Evolutionary conservation across 306 rosid species (phyloP).

Genomic region (Quillaja saponaria): DNA sequence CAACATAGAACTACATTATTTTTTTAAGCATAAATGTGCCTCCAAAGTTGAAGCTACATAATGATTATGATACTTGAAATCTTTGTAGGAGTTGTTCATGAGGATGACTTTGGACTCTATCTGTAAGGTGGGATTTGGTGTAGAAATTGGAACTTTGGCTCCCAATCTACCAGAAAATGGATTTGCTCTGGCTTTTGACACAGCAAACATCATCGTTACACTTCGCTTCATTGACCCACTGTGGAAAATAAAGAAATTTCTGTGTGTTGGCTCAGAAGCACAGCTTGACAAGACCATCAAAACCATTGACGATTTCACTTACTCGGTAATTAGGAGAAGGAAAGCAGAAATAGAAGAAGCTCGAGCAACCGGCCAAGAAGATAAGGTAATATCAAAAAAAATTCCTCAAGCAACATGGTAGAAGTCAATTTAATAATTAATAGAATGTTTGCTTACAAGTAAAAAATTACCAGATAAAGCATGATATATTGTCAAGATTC

Average conservation of each 20-base stretch:
- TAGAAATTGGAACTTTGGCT: conserved; percentile 85
- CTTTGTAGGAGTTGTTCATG: conserved; percentile 76
- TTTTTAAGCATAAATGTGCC: too few species aligned
- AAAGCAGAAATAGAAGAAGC: conserved; percentile 71
- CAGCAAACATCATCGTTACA: conserved; percentile 80
- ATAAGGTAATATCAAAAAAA: conserved; percentile 45
- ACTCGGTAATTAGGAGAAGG: conserved; percentile 72
- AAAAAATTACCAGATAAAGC: conserved; percentile 58
- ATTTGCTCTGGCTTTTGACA: conserved; percentile 83
- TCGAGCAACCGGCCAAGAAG: conserved; percentile 30
- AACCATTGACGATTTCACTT: conserved; percentile 74
- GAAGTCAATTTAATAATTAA: neutral
- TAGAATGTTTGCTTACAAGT: neutral
- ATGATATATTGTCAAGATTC: conserved; percentile 86
- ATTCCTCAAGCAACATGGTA: neutral
- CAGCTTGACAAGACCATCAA: conserved; percentile 72
- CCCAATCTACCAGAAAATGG: conserved; percentile 67
- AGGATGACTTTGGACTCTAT: conserved; percentile 95
- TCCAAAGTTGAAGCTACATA: too few species aligned
- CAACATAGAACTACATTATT: neutral
- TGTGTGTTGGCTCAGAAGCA: conserved; percentile 83
- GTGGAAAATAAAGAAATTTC: conserved; percentile 70
- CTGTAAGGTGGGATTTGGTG: conserved; percentile 95
- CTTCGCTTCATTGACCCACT: conserved; percentile 87
- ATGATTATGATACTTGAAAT: neutral